These are phyloP conservation scores for Cyberlindnera xishuangbannaensis DNA, from an alignment of 805 yeast species.

Conservation along the genomic window DNA sequence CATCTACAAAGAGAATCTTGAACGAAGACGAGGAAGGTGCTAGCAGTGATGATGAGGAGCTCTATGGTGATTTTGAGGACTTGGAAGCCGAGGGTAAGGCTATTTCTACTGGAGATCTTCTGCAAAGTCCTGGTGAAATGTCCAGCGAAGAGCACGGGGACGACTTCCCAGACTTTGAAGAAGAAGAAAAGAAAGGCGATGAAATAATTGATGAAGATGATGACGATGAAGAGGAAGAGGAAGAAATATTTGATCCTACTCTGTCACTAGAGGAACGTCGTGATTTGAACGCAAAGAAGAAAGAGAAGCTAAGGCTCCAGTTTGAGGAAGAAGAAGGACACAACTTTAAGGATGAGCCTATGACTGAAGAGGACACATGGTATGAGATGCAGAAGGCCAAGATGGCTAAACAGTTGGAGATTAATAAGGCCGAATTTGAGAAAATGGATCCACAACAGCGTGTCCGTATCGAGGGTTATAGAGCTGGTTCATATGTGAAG, in stretches of 20 bases:
- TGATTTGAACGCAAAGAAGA: constrained; percentile 77
- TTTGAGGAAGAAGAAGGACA: constrained; percentile 79
- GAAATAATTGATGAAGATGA: constrained; percentile 38
- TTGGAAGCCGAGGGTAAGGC: constrained; percentile 32
- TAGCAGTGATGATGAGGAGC: constrained; percentile 41
- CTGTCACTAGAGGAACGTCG: constrained; percentile 70
- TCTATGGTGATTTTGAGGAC: constrained; percentile 54
- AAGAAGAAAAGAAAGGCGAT: constrained; percentile 40
- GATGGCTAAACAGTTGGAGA: constrained; percentile 92
- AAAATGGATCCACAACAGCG: constrained; percentile 74
- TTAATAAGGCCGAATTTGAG: constrained; percentile 76
- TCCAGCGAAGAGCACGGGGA: constrained; percentile 28
- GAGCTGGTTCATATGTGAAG: constrained; percentile 92
- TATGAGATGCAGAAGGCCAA: constrained; percentile 95
- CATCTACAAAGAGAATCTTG: constrained; percentile 43
- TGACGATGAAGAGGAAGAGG: constrained; percentile 34
- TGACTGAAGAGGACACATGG: constrained; percentile 91
- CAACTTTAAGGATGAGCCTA: constrained; percentile 75
- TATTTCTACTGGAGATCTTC: constrained; percentile 10
- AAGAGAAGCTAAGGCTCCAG: constrained; percentile 81
- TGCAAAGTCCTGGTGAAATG: constrained; percentile 23
- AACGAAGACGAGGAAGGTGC: constrained; percentile 29
- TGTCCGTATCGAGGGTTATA: constrained; percentile 79
- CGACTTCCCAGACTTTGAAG: constrained; percentile 52
- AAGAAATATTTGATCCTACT: constrained; percentile 29